Evolutionary conservation across 2,329 filamentous ascomycete species (phyloP).

Genomic region (Ceratocystis harringtonii): DNA sequence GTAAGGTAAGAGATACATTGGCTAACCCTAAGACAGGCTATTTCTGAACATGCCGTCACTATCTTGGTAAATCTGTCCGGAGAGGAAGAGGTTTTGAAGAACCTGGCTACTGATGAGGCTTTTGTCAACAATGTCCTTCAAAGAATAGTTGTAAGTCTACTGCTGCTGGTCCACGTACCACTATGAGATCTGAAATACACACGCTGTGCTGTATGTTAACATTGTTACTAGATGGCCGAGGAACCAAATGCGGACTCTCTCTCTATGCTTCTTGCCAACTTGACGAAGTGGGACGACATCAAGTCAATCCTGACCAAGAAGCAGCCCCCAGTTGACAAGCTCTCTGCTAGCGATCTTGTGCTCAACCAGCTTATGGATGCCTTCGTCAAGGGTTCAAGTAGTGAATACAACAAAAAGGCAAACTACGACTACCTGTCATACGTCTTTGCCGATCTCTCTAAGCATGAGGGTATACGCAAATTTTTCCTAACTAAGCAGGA

Average conservation of each 20-base stretch:
- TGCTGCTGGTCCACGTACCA: no score
- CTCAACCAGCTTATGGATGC: conserved; percentile 89
- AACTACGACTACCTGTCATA: conserved; percentile 90
- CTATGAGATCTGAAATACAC: no score
- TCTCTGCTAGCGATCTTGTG: conserved; percentile 56
- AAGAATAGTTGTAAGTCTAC: conserved; percentile 52
- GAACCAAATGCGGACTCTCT: conserved; percentile 74
- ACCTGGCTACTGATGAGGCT: conserved; percentile 59
- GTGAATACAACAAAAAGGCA: conserved; percentile 67
- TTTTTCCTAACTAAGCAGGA: conserved; percentile 61
- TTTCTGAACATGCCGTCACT: conserved; percentile 81
- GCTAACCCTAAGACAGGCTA: conserved; percentile 41
- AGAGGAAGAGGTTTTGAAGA: conserved; percentile 59
- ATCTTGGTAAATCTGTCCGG: conserved; percentile 77
- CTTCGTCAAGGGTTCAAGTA: conserved; percentile 82
- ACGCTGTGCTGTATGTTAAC: neutral
- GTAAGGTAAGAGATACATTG: neutral
- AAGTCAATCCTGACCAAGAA: conserved; percentile 54
- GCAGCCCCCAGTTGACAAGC: conserved; percentile 50
- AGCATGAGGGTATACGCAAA: conserved; percentile 56
- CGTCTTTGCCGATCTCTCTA: conserved; percentile 82
- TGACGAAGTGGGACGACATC: conserved; percentile 64
- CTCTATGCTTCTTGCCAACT: conserved; percentile 84
- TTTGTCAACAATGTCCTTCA: conserved; percentile 62
- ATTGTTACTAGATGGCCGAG: conserved; percentile 41